Conservation (phyloP, 148 eudicot species). For the Camellia lanceoleosa region DNA sequence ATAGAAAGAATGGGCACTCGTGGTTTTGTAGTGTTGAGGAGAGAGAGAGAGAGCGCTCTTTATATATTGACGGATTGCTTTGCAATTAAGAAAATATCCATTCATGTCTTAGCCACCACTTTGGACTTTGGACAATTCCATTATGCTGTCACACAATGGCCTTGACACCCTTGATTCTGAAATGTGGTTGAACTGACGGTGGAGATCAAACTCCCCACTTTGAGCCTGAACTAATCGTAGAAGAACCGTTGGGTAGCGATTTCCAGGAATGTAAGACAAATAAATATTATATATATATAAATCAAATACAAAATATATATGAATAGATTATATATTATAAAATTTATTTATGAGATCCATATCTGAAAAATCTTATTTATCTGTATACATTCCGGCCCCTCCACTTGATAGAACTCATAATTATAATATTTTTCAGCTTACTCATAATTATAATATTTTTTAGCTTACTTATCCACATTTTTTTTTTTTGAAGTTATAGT, state of each 20-base stretch:
- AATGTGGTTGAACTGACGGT: not conserved
- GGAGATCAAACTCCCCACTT: not conserved
- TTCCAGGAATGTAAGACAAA: not conserved
- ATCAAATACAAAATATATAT: too few species aligned
- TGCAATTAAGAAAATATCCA: not conserved
- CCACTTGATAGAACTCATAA: too few species aligned
- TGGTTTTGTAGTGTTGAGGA: not conserved
- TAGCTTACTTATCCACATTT: too few species aligned
- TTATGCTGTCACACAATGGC: not conserved
- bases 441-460: too few species aligned
- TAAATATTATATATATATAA: too few species aligned
- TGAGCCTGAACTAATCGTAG: not conserved
- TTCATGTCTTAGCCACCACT: not conserved
- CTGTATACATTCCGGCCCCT: too few species aligned
- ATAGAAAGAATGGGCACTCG: not conserved
- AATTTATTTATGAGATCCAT: too few species aligned
- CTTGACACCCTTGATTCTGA: not conserved
- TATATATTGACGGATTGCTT: conserved; percentile 8
- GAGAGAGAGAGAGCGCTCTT: not conserved
- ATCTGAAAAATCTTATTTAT: too few species aligned
- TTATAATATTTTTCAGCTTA: too few species aligned
- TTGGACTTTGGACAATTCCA: not conserved
- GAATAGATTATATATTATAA: too few species aligned
- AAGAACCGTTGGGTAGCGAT: not conserved
- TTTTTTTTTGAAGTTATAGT: too few species aligned